Evolutionary conservation across 495 filamentous ascomycete species (phyloP).

Genomic region (Neurospora discreta): DNA sequence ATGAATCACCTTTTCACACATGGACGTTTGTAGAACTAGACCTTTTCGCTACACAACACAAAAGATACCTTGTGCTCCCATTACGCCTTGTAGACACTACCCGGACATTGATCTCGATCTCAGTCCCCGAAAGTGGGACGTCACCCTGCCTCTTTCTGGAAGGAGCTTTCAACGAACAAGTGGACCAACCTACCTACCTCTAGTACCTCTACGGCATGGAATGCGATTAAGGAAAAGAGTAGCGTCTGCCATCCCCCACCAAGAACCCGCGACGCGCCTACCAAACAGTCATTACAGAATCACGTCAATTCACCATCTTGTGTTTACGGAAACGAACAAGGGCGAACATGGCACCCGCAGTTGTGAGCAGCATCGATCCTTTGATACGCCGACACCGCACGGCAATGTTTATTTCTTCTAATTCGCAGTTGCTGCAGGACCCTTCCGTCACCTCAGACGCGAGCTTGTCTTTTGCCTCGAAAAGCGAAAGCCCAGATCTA

Average conservation of each 20-base stretch:
- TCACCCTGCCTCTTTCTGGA: not conserved
- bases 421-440: conserved; percentile 6
- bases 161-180: not conserved
- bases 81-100: not conserved
- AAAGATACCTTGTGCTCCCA: not conserved
- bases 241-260: not conserved
- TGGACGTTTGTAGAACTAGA: not conserved
- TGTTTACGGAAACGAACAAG: not conserved
- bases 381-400: not conserved
- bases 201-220: not conserved
- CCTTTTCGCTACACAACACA: not conserved
- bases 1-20: not conserved
- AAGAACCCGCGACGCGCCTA: not conserved
- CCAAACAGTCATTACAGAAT: not conserved
- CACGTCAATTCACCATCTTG: not conserved
- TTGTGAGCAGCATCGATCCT: conserved; percentile 12
- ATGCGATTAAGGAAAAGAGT: not conserved
- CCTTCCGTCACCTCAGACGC: conserved; percentile 8
- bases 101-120: not conserved
- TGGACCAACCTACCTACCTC: not conserved
- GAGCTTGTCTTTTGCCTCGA: conserved; percentile 9
- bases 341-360: conserved; percentile 17
- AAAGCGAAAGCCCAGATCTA: conserved; percentile 8
- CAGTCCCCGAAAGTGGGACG: not conserved
- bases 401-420: conserved; percentile 1